phyloP scores from a whole-genome alignment of 1,139 yeast species.

The Debaryomycetaceae sp. region DNA sequence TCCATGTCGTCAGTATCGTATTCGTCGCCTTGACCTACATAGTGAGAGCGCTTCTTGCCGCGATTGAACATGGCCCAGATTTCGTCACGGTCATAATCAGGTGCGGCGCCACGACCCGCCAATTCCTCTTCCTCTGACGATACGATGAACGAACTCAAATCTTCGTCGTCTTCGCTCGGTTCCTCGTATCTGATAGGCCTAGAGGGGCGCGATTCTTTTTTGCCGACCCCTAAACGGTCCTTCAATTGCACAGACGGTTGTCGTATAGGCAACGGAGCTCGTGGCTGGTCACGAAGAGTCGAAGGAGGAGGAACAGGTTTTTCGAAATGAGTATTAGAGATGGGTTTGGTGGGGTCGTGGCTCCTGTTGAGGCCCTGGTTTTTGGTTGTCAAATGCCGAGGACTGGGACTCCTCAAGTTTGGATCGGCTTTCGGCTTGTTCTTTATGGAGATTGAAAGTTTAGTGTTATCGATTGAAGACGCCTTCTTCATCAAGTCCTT shows the following conservation, averaged over 20 bases:
- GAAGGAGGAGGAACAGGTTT: no score
- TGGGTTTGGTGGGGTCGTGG: conserved; percentile 1
- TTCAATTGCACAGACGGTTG: conserved; percentile 9
- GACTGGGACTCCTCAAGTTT: conserved; percentile 15
- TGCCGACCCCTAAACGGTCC: background rate
- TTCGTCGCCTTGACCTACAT: conserved; percentile 39
- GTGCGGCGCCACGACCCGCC: conserved; percentile 2
- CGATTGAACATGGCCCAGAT: conserved; percentile 80
- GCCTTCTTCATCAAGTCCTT: conserved; percentile 66
- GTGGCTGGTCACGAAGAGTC: conserved; percentile 9
- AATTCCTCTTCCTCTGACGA: conserved; percentile 39
- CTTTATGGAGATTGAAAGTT: conserved; percentile 26
- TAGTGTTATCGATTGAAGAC: conserved; percentile 37
- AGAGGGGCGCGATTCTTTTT: no score
- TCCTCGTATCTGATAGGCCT: conserved; percentile 4
- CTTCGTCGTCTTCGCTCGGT: conserved; percentile 21
- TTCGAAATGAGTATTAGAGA: no score
- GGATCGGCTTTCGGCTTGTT: conserved; percentile 19
- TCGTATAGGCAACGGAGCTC: conserved; percentile 17
- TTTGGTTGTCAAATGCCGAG: background rate
- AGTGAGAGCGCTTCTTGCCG: conserved; percentile 41
- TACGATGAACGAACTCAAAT: conserved; percentile 41
- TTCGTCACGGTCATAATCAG: conserved; percentile 68
- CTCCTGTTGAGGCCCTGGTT: conserved; percentile 6
- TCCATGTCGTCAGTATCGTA: conserved; percentile 68